These are phyloP conservation scores for Carex scoparia DNA, from an alignment of 176 grass and related monocot genomes.

Conservation along the genomic window DNA sequence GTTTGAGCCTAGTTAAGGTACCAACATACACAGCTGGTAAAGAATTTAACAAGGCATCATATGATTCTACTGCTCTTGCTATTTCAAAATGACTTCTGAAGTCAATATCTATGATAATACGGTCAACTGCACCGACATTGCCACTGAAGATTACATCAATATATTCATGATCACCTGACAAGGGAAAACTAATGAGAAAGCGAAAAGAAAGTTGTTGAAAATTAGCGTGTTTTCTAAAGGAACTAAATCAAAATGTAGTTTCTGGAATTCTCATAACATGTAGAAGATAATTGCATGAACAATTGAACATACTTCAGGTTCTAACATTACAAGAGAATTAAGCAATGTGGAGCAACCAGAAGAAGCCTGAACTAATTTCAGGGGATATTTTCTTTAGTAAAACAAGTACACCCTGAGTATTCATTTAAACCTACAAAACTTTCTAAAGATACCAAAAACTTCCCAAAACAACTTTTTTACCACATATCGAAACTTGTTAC, in stretches of 20 bases:
- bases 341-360: background rate
- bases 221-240: background rate
- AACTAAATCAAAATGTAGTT: background rate
- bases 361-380: background rate
- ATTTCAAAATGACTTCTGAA: constrained; percentile 98
- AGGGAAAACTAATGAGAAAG: constrained; percentile 1
- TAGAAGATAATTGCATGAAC: background rate
- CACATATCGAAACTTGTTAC: background rate
- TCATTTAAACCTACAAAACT: background rate
- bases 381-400: background rate
- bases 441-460: background rate
- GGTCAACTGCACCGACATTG: constrained; percentile 24
- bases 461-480: background rate
- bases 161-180: constrained; percentile 85
- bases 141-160: constrained; percentile 52
- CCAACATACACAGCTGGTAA: constrained; percentile 71
- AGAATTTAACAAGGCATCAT: constrained; percentile 52
- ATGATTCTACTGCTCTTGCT: constrained; percentile 75
- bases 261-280: background rate
- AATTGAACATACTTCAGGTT: background rate
- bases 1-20: constrained; percentile 54
- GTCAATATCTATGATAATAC: constrained; percentile 81
- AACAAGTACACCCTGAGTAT: background rate
- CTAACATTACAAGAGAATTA: background rate
- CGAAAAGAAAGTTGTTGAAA: background rate